Evolutionary conservation across 352 stramenopile species (phyloP).

Genomic region (Globisporangium ultimum): DNA sequence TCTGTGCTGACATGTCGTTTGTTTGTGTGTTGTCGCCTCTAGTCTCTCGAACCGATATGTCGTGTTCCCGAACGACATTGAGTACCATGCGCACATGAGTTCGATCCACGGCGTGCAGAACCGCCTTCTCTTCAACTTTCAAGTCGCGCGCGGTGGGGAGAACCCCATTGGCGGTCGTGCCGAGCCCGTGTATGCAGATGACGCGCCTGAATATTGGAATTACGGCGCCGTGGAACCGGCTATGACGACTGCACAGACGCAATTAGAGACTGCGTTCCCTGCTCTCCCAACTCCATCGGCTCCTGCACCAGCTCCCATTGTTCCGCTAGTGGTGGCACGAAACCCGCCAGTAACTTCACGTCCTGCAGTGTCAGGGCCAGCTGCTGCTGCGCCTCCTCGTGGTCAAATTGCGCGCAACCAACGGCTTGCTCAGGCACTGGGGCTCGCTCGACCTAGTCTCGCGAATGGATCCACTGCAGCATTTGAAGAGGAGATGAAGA

Average conservation of each 20-base stretch:
- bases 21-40: neutral
- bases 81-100: conserved; percentile 86
- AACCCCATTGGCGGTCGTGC: conserved; percentile 46
- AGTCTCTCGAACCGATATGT: conserved; percentile 84
- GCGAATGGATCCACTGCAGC: conserved; percentile 32
- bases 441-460: conserved; percentile 38
- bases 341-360: conserved; percentile 15
- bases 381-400: conserved; percentile 27
- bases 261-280: conserved; percentile 61
- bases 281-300: conserved; percentile 44
- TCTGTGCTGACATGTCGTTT: neutral
- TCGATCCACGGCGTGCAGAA: conserved; percentile 71
- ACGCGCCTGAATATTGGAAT: conserved; percentile 61
- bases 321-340: conserved; percentile 41
- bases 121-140: conserved; percentile 71
- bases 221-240: conserved; percentile 30
- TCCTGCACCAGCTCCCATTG: conserved; percentile 31
- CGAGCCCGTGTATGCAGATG: conserved; percentile 21
- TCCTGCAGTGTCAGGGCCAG: conserved; percentile 15
- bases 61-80: conserved; percentile 84
- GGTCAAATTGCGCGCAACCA: conserved; percentile 69
- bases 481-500: conserved; percentile 80
- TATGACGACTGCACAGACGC: conserved; percentile 19
- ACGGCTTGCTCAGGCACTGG: conserved; percentile 57
- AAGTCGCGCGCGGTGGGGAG: conserved; percentile 51